Percentiles rank a stretch among this genome's conserved stretches.
Evolutionary conservation across 257 asterid species (phyloP).

Genomic region (Nyctanthes arbortristis): DNA sequence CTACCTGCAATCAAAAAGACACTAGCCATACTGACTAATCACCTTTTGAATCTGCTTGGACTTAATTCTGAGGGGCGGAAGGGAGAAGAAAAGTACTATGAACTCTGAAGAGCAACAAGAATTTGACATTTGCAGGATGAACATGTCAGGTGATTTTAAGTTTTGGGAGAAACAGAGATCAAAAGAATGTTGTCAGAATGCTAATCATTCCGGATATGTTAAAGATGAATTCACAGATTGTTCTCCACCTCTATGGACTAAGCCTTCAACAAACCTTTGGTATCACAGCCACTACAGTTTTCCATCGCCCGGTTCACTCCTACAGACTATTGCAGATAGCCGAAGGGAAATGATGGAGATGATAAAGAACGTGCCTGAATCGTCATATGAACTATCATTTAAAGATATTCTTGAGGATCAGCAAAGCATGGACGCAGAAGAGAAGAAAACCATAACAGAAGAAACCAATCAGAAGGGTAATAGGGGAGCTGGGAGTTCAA

Average conservation of each 20-base stretch:
- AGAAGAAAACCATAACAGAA: not conserved
- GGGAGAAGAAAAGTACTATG: not conserved
- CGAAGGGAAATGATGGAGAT: slow-evolving; percentile 26
- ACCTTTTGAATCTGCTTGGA: not conserved
- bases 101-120: not conserved
- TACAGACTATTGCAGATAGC: slow-evolving; percentile 18
- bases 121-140: not conserved
- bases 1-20: not conserved
- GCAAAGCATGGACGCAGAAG: not conserved
- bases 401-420: slow-evolving; percentile 27
- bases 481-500: not conserved
- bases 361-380: slow-evolving; percentile 28
- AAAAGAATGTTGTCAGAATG: not conserved
- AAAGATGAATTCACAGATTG: slow-evolving; percentile 4
- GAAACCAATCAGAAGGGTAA: not conserved
- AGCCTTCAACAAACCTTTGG: not conserved
- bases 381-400: slow-evolving; percentile 28
- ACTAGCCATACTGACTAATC: not conserved
- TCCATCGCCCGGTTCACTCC: not conserved
- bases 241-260: slow-evolving; percentile 26
- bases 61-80: not conserved
- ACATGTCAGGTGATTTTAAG: not conserved
- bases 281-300: not conserved
- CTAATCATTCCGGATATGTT: not conserved
- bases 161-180: not conserved